Evolutionary conservation across 495 filamentous ascomycete genomes (phyloP).

Genomic region (Hypoxylon crocopeplum): DNA sequence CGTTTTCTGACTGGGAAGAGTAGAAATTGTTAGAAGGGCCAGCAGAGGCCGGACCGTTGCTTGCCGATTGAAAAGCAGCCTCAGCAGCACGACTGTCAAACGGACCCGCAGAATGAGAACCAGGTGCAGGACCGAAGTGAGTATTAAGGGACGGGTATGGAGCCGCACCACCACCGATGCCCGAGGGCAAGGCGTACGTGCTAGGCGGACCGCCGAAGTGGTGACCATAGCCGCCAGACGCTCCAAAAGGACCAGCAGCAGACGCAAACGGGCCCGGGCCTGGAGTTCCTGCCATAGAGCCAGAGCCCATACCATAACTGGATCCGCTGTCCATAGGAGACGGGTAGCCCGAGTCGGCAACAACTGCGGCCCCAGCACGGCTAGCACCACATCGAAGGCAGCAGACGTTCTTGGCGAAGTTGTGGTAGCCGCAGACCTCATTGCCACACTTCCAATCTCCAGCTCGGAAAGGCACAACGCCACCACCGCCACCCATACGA

Average conservation of each 20-base stretch:
- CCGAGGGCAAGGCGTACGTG: slow-evolving; percentile 91
- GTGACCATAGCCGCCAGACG: slow-evolving; percentile 79
- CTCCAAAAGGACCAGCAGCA: slow-evolving; percentile 70
- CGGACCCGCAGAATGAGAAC: slow-evolving; percentile 81
- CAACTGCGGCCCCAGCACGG: slow-evolving; percentile 88
- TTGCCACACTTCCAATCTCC: slow-evolving; percentile 99
- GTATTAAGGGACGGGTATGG: slow-evolving; percentile 87
- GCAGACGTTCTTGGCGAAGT: slow-evolving; percentile 98
- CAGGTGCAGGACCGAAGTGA: slow-evolving; percentile 72
- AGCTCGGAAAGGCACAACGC: slow-evolving; percentile 94
- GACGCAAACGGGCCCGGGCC: slow-evolving; percentile 82
- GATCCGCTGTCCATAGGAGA: slow-evolving; percentile 88
- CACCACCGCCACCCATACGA: slow-evolving; percentile 79
- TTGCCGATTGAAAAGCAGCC: slow-evolving; percentile 87
- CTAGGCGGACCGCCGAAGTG: slow-evolving; percentile 88
- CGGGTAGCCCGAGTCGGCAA: slow-evolving; percentile 91
- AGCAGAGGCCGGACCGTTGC: slow-evolving; percentile 71
- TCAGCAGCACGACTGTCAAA: slow-evolving; percentile 94
- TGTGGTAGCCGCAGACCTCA: slow-evolving; percentile 98
- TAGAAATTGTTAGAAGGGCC: slow-evolving; percentile 67
- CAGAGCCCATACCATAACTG: slow-evolving; percentile 75
- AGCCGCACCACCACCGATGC: slow-evolving; percentile 77
- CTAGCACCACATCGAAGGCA: slow-evolving; percentile 96
- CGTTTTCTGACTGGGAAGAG: slow-evolving; percentile 64
- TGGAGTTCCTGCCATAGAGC: slow-evolving; percentile 84